These are phyloP conservation scores for Cystobasidium tubakii DNA, from an alignment of 768 basidiomycete genomes.

Conservation along the genomic window DNA sequence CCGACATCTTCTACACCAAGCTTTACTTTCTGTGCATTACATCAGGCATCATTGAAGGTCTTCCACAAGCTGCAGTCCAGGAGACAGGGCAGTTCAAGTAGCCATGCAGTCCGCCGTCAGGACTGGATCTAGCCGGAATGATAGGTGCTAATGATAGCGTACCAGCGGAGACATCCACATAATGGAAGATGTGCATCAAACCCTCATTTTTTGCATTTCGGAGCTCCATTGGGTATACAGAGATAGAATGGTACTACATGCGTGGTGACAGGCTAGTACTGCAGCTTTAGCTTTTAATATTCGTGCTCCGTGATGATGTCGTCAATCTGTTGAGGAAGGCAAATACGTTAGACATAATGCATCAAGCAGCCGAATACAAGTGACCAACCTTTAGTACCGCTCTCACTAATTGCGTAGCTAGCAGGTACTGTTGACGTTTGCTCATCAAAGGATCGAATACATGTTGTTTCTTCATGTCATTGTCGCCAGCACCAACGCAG, in stretches of 20 bases:
- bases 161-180: too few species aligned
- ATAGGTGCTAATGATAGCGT: too few species aligned
- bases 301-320: slow-evolving; percentile 41
- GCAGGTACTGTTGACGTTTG: slow-evolving; percentile 89
- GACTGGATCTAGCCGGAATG: too few species aligned
- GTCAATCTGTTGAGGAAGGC: slow-evolving; percentile 39
- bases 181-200: too few species aligned
- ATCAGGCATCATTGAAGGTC: too few species aligned
- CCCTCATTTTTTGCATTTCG: not conserved
- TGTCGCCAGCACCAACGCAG: slow-evolving; percentile 75
- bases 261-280: not conserved
- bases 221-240: not conserved
- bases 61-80: too few species aligned
- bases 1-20: too few species aligned
- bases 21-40: too few species aligned
- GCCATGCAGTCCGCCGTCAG: too few species aligned
- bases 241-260: not conserved
- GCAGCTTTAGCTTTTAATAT: not conserved
- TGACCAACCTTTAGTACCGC: slow-evolving; percentile 40
- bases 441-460: slow-evolving; percentile 96
- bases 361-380: not conserved
- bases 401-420: slow-evolving; percentile 76
- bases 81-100: too few species aligned
- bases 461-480: slow-evolving; percentile 95
- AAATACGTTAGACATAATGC: not conserved